Base-by-base conservation (phyloP, 179 eudicot species). In the Drosera spatulata region DNA sequence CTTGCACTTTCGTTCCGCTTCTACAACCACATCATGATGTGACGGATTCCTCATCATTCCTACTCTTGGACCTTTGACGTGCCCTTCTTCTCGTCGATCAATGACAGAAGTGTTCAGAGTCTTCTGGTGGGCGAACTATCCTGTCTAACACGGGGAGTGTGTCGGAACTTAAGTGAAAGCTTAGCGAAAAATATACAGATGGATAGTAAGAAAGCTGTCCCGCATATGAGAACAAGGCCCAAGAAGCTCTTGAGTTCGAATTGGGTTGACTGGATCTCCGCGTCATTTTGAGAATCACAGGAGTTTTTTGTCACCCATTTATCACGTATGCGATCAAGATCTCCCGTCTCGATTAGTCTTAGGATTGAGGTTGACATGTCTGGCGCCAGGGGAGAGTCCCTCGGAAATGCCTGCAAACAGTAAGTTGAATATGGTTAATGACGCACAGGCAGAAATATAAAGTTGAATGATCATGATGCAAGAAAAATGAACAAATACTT, bases 231-330 rank as follows among this genome's bases (percentile, higher is more conserved):
- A 60, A 74, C 81, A 55, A 78, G 77, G 54, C 82, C 82, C 62
- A 69, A 4, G 58, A 78, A 78, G 71, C 82, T 78, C 44, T 47
- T 60, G 38, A 78, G 74, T 68, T 78, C 79, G 14, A 75, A 74
- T 61, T 66, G 82, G 71, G 79, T 78, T 15, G 82, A 78, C 13
- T 75, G 22, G 81, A 77, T 22, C 85, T 81, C 71, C 66, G 66
- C 58, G 81, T 81, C 68, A 82, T 84, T 81, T 55, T 86, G 93
- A 62, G 82, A 77, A 57, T 85, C 80, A 76, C 99, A 93, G 1
- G 79, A 62, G 42, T 60, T 64, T 61, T 66, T 71, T 39, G 53
- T 71, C 47, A 82, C 57, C 91, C 91, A 84, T 67, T 81, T 82
- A 76, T 84, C 87, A 37, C 79, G 80, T 70, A 84, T 84, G 47